These are phyloP conservation scores for Gastrolobium bilobum DNA, from an alignment of 306 rosid species.

Conservation along the genomic window DNA sequence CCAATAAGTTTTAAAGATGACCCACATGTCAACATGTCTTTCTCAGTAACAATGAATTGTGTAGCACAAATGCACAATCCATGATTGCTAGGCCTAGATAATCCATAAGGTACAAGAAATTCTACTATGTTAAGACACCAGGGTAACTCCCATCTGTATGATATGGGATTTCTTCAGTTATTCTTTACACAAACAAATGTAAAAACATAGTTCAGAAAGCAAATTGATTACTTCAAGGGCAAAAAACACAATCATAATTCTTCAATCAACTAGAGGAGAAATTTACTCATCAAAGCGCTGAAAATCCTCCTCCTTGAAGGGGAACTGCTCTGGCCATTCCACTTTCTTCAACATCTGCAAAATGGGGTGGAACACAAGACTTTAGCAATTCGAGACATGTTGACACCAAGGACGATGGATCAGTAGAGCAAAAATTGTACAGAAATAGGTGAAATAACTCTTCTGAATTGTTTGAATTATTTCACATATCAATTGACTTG, in stretches of 20 bases:
- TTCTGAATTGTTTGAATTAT: background rate
- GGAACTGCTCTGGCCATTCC: constrained; percentile 82
- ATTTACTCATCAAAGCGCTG: constrained; percentile 83
- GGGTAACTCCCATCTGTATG: background rate
- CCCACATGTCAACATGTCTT: background rate
- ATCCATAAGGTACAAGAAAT: background rate
- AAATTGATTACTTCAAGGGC: constrained; percentile 1
- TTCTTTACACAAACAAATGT: background rate
- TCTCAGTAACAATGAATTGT: background rate
- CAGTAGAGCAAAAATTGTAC: background rate
- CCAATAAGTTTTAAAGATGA: constrained; percentile 1
- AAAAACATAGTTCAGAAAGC: background rate
- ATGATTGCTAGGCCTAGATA: constrained; percentile 2
- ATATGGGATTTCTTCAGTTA: background rate
- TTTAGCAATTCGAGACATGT: background rate
- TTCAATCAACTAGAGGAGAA: constrained; percentile 31
- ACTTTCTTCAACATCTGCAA: constrained; percentile 71
- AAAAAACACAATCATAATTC: background rate
- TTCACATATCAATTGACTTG: background rate
- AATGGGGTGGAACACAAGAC: background rate
- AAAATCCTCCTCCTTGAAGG: constrained; percentile 83
- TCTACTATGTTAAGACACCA: background rate
- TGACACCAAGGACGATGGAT: background rate
- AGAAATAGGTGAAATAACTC: constrained; percentile 12
- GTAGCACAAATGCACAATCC: background rate